Evolutionary conservation across 306 rosid genomes (phyloP).

Genomic region (Gastrolobium bilobum): DNA sequence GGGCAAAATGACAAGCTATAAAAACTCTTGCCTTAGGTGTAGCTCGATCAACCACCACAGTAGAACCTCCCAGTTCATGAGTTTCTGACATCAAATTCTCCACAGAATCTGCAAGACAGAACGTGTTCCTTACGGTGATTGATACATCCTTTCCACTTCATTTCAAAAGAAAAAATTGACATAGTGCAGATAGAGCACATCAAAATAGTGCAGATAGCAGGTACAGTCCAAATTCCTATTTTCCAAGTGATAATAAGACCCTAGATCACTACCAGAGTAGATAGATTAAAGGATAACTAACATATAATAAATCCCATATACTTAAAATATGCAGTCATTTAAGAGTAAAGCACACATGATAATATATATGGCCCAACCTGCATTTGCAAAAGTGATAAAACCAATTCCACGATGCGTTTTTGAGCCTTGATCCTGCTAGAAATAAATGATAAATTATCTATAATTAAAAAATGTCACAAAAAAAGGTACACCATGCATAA

Average conservation of each 20-base stretch:
- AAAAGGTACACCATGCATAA: not conserved
- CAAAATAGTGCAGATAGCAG: not conserved
- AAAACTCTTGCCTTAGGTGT: conserved; percentile 87
- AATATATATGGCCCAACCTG: conserved; percentile 71
- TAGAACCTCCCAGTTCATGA: conserved; percentile 90
- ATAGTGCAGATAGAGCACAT: not conserved
- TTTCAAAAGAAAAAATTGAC: not conserved
- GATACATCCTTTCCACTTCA: conserved; percentile 16
- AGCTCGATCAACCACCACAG: conserved; percentile 96
- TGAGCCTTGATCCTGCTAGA: conserved; percentile 88
- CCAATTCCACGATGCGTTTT: conserved; percentile 95
- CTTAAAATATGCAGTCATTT: conserved; percentile 1
- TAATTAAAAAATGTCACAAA: not conserved
- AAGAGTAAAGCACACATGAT: conserved; percentile 12
- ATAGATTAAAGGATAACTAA: not conserved
- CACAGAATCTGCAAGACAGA: conserved; percentile 79
- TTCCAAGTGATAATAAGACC: not conserved
- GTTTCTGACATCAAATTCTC: conserved; percentile 92
- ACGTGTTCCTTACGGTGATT: conserved; percentile 31
- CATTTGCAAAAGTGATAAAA: conserved; percentile 89
- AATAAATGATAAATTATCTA: conserved; percentile 34
- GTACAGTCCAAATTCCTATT: conserved; percentile 8
- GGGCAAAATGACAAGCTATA: conserved; percentile 28
- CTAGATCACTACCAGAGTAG: not conserved
- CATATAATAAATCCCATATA: conserved; percentile 2